Evolutionary conservation across 768 basidiomycete genomes (phyloP), one percentile per base, ranked within the genome.

Genomic region (Boletus insuetus): DNA sequence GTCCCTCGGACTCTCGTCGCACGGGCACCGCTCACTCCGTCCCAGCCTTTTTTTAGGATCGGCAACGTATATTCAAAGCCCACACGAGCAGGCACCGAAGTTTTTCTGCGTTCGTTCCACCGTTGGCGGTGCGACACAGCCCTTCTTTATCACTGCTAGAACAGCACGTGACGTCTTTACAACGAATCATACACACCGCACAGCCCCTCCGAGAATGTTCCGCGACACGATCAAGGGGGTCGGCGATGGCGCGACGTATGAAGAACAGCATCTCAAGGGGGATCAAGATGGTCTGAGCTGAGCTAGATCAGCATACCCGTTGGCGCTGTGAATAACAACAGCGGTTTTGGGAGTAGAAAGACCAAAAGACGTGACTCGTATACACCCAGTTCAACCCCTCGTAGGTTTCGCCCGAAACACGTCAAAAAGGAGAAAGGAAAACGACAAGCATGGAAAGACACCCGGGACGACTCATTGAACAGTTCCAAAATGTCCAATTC

Each of bases 401-500:
- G 13, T 24, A 19, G 13, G 34, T 35, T 14, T 35, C 34, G 12
- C 34, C 34, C 3, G 13, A 11, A 49, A 38, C 46, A 14, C 41
- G 14, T 24, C 31, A 12, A 34, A 35, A 40, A 34, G 20, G 11
- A 32, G 16, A 19, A 6, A 16, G 20, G 14, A 11, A 58, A n/a
- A 1, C 22, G 2, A 3, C n/a, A 29, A 40, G 3, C 31, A 49
- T 49, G 32, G 58, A 59, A 9, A 54, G 53, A 54, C 56, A 55
- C 17, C 45, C 57, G 3, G 49, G 46, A 2, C 55, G 61, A 6
- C 55, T 68, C 35, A 46, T 69, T 37, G 66, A 70, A 11, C 66
- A 65, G 39, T 61, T 69, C 26, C 65, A 70, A 47, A 53, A 11
- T 19, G 58, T 61, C 20, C 68, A 64, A 42, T 6, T 54, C 9